Conservation (phyloP, 2,329 filamentous ascomycete species). For the Lachnellula subtilissima region DNA sequence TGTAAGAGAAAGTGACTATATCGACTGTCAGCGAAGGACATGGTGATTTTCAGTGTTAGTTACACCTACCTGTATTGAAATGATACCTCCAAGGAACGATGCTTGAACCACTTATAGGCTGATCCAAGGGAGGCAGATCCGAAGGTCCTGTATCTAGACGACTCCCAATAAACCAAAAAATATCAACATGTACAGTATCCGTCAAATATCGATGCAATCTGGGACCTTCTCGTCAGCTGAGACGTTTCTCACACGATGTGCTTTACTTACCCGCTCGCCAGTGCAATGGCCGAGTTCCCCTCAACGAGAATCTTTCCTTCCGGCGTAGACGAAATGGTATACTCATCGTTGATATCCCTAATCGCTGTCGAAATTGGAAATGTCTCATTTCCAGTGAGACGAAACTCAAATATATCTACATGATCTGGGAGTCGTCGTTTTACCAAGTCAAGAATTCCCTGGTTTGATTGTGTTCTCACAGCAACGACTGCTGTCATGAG, state of each 20-base stretch:
- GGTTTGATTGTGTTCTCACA: constrained; percentile 4
- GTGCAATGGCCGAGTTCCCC: constrained; percentile 33
- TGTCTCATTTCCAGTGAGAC: constrained; percentile 7
- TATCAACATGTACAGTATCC: constrained; percentile 39
- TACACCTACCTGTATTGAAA: constrained; percentile 44
- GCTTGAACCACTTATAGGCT: constrained; percentile 36
- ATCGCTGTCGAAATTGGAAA: neutral
- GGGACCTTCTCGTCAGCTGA: neutral
- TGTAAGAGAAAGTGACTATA: constrained; percentile 48
- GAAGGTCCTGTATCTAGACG: constrained; percentile 33
- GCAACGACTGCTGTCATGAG: neutral
- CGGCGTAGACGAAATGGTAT: constrained; percentile 14
- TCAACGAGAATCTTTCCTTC: constrained; percentile 31
- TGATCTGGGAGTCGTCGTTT: constrained; percentile 19
- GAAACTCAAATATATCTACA: constrained; percentile 16
- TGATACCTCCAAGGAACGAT: constrained; percentile 44
- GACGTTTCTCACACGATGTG: neutral
- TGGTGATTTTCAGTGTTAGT: neutral
- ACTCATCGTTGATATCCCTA: constrained; percentile 13
- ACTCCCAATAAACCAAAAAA: constrained; percentile 44
- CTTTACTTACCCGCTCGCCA: constrained; percentile 31
- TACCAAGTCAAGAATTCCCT: constrained; percentile 18
- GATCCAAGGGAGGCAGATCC: constrained; percentile 29
- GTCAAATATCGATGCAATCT: constrained; percentile 40
- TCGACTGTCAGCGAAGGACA: neutral